Evolutionary conservation across 2,329 filamentous ascomycete species (phyloP).

Genomic region (Monilinia laxa): DNA sequence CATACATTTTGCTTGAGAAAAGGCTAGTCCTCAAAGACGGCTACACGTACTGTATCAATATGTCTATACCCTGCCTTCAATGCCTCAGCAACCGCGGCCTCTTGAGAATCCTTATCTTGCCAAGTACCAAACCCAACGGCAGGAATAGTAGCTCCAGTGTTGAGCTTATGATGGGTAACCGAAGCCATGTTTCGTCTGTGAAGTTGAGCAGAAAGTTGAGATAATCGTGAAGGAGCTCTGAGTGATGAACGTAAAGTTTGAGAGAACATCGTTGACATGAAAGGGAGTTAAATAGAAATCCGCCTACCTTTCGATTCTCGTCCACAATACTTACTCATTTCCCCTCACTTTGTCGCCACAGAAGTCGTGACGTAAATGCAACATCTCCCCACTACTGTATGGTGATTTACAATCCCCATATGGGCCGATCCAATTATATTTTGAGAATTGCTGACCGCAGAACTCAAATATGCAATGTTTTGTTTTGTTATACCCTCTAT

Average conservation of each 20-base stretch:
- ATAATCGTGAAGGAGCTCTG: constrained; percentile 15
- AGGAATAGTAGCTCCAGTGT: constrained; percentile 41
- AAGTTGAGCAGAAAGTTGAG: constrained; percentile 27
- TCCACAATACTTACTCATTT: neutral
- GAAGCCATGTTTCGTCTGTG: constrained; percentile 27
- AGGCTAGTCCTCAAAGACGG: neutral
- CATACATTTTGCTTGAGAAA: neutral
- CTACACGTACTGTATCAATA: constrained; percentile 44
- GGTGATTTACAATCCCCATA: neutral
- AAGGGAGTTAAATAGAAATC: neutral
- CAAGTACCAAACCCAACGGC: constrained; percentile 48
- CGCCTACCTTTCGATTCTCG: neutral
- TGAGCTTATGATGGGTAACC: constrained; percentile 40
- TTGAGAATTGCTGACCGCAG: neutral
- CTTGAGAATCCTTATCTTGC: constrained; percentile 46
- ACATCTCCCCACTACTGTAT: neutral
- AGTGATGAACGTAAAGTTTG: constrained; percentile 11
- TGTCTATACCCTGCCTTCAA: constrained; percentile 52
- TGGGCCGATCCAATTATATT: constrained; percentile 5
- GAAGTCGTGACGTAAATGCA: neutral
- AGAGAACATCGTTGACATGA: constrained; percentile 14
- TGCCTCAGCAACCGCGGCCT: constrained; percentile 42
- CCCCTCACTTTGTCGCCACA: neutral
- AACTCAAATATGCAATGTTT: too few species aligned
- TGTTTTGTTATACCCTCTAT: too few species aligned